Evolutionary conservation across 495 filamentous ascomycete species (phyloP).

Genomic region (Xylaria sp.): DNA sequence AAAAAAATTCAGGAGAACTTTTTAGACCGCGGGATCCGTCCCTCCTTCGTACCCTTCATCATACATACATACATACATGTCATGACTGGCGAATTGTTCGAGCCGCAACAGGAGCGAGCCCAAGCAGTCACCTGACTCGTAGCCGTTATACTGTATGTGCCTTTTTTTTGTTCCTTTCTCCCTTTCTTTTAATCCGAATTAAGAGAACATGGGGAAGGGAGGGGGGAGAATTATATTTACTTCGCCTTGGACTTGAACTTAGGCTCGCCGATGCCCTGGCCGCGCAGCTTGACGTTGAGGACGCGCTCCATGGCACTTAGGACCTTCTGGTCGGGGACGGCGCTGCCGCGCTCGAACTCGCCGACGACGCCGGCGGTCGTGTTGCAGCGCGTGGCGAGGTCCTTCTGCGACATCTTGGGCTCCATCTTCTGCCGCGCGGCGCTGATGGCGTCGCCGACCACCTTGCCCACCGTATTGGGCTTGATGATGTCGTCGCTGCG

Average conservation of each 20-base stretch:
- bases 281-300: conserved; percentile 84
- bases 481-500: conserved; percentile 97
- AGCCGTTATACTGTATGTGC: neutral
- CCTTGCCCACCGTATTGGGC: conserved; percentile 83
- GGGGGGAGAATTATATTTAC: too few species aligned
- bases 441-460: conserved; percentile 84
- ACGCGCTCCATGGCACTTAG: conserved; percentile 80
- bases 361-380: conserved; percentile 79
- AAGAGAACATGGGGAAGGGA: too few species aligned
- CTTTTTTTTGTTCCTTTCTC: neutral
- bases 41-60: conserved; percentile 18
- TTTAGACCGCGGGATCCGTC: conserved; percentile 9
- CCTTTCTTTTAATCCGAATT: neutral
- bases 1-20: conserved; percentile 6
- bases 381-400: conserved; percentile 93
- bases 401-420: conserved; percentile 95
- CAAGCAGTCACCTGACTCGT: neutral
- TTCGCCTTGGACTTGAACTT: conserved; percentile 75
- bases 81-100: conserved; percentile 11
- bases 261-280: conserved; percentile 75
- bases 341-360: conserved; percentile 84
- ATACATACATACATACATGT: conserved; percentile 24
- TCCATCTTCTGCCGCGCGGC: conserved; percentile 71
- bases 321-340: conserved; percentile 84
- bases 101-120: neutral